Base-by-base conservation (phyloP, 1,139 yeast genomes). In the Saccharomyces hybrid region DNA sequence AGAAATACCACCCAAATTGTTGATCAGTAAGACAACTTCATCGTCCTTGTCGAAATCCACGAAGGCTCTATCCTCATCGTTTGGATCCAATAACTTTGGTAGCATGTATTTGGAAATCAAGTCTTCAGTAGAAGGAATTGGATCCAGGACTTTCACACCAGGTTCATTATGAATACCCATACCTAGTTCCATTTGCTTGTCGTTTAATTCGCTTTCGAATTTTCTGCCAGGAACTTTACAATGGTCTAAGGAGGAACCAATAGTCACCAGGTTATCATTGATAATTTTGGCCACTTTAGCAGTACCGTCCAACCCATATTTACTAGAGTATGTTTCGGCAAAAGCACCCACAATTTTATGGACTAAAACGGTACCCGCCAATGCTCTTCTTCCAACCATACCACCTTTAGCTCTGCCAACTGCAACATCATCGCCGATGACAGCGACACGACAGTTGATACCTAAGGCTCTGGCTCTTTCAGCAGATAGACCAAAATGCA, bases 91-190 rank as follows among this genome's bases (percentile, higher is more conserved):
- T 57, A 82, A 72, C 57, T 79, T 73, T 59, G 79, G 79, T 67
- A 86, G 73, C 67, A 79, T 69, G 42, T 73, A 68, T n/a, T 75
- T 74, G 46, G 75, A 74, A 53, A 84, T 71, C 54, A 88, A 72
- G 1, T 77, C 78, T 47, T 80, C 83, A 52, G 86, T 79, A 1
- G 78, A 67, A 26, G 96, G 95, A 61, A 90, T 81, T 47, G 95
- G 93, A 19, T 81, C 77, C 50, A 86, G 71, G 61, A 85, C 81
- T 60, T 81, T 76, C 54, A 82, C 82, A 55, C 97, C 97, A 0
- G 96, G 95, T 68, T 91, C 98, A 66, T 91, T 91, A 71, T 91
- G 98, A 59, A 91, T 91, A 51, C 98, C 98, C 83, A 91, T 85
- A 28, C 98, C 98, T 59, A 91, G 77, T 71, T 91, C 98, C 63